Base-by-base conservation (phyloP, 176 grass and related monocot genomes). In the Oryza coarctata region DNA sequence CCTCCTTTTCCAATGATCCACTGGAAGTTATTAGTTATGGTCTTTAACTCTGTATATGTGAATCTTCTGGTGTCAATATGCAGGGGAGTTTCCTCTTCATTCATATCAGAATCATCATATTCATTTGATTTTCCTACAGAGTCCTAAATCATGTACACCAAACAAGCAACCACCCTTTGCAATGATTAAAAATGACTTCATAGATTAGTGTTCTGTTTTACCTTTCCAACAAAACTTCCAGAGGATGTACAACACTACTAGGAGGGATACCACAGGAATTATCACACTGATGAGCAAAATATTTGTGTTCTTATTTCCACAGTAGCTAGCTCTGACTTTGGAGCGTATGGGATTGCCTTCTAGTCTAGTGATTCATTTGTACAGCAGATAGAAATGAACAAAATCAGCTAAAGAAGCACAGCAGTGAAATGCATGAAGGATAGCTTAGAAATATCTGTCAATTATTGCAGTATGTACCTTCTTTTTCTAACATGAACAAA, bases 1-100 rank as follows among this genome's bases (percentile, higher is more conserved):
- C 82, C 82, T 67, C 82, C 82, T 84, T 73, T 65, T 45, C 72
- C 82, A 76, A 84, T 55, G 6, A 66, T 61, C 14, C 15, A 30
- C 15, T 62, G 50, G 33, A 84, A 84, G 3, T 75, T 31, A 13
- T 75, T 75, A 3, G 72, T 84, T 57, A 76, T 52, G 5, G 10
- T 15, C 38, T 77, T 55, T 39, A 79, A 7, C 50, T 78, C 55
- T 36, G 65, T 38, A 57, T 31, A 84, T 23, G 9, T 67, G 50
- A 83, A 78, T 38, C 61, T 20, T 30, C 65, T 52, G n/a, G 30
- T 40, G 18, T 64, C 73, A 4, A 47, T 76, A 57, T 40, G 0
- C 6, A 67, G 73, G 25, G 65, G 63, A 25, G 25, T 69, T 30
- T 65, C 49, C 41, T 71, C 67, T 71, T 71, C 69, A 45, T 71